Percentiles rank a stretch among this genome's conserved stretches.
Evolutionary conservation across 2,329 filamentous ascomycete species (phyloP).

Genomic region (Fusarium citri): DNA sequence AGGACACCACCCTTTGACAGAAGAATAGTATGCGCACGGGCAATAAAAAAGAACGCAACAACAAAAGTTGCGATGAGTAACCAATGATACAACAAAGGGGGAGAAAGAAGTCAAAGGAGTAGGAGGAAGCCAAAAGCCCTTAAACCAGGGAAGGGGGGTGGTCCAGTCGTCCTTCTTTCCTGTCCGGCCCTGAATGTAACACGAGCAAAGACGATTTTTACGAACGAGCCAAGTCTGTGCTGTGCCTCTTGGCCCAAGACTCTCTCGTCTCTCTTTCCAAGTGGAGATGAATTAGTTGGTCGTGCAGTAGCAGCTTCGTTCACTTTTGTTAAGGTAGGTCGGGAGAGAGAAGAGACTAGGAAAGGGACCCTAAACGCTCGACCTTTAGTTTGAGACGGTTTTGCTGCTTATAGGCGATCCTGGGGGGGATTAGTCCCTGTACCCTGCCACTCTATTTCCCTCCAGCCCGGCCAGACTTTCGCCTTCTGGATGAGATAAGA

Average conservation of each 20-base stretch:
- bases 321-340: background rate
- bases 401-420: slow-evolving; percentile 26
- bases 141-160: slow-evolving; percentile 27
- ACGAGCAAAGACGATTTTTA: slow-evolving; percentile 22
- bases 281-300: slow-evolving; percentile 21
- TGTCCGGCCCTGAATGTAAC: slow-evolving; percentile 19
- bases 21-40: slow-evolving; percentile 20
- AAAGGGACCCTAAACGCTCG: slow-evolving; percentile 10
- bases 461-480: slow-evolving; percentile 4
- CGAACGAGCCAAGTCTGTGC: slow-evolving; percentile 17
- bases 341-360: slow-evolving; percentile 5
- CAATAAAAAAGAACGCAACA: slow-evolving; percentile 3
- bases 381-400: slow-evolving; percentile 6
- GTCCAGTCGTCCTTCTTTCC: background rate
- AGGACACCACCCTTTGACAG: slow-evolving; percentile 18
- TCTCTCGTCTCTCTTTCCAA: background rate
- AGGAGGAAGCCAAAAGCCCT: slow-evolving; percentile 29
- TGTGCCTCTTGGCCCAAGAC: slow-evolving; percentile 23
- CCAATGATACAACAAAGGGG: slow-evolving; percentile 30
- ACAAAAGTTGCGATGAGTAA: slow-evolving; percentile 14
- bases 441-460: slow-evolving; percentile 36
- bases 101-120: slow-evolving; percentile 23
- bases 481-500: slow-evolving; percentile 21
- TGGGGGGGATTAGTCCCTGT: background rate
- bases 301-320: slow-evolving; percentile 16